Evolutionary conservation across 306 rosid genomes (phyloP).

Genomic region (Ammopiptanthus mongolicus): DNA sequence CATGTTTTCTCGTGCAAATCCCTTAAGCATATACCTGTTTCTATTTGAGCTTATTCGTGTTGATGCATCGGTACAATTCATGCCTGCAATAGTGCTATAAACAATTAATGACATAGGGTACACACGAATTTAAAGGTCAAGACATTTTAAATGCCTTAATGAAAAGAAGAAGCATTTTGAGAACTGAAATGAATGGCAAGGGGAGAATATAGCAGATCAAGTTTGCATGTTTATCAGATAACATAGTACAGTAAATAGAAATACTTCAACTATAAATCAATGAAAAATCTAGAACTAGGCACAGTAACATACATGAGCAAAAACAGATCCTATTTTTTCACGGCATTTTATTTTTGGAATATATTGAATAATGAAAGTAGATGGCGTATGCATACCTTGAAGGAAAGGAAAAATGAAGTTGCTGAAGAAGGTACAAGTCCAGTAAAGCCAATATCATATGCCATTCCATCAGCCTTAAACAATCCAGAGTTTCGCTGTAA

Average conservation of each 20-base stretch:
- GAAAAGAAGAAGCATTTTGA: not conserved
- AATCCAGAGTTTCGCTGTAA: slow-evolving; percentile 89
- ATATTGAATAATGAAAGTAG: not conserved
- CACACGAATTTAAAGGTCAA: not conserved
- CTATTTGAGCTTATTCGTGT: not conserved
- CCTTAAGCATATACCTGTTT: not conserved
- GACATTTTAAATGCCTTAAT: not conserved
- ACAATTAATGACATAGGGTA: not conserved
- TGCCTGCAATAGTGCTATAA: not conserved
- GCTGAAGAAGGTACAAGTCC: slow-evolving; percentile 77
- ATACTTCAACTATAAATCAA: not conserved
- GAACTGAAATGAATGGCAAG: not conserved
- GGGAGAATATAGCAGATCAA: not conserved
- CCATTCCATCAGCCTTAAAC: slow-evolving; percentile 81
- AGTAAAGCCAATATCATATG: slow-evolving; percentile 76
- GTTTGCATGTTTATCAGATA: not conserved
- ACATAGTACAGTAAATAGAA: not conserved
- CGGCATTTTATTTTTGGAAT: not conserved
- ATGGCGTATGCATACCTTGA: slow-evolving; percentile 44
- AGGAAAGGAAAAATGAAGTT: slow-evolving; percentile 53
- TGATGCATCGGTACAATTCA: not conserved
- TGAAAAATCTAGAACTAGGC: not conserved
- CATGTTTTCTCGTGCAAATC: not conserved
- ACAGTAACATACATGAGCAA: not conserved
- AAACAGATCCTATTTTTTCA: not conserved